Evolutionary conservation across 1,284 basidiomycete species (phyloP), one percentile per base, ranked within the genome.

Genomic region (Neonothopanus nambi): DNA sequence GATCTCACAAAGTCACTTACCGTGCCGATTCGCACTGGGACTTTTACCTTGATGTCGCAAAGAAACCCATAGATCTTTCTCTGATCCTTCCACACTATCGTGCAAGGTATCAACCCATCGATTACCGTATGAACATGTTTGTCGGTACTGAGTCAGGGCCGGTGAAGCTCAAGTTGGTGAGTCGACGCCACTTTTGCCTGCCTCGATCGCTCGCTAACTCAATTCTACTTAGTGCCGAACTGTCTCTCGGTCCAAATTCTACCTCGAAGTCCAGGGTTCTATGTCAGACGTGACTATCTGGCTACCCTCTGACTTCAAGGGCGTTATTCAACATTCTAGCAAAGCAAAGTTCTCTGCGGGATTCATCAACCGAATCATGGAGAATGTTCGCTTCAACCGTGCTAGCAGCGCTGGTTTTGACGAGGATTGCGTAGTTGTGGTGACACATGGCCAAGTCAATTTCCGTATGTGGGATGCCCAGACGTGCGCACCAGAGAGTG

Each of bases 381-480:
- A 68, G 47, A 83, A 86, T 61, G 81, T 79, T 48, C 75, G 73
- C 42, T 65, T 89, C 52, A 82, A 83, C 59, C 77, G 79, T 48
- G 64, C 70, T 20, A 69, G 69, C 51, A 66, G 65, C 47, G 77
- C 78, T 26, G 67, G 67, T 21, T 62, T 66, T 57, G 66, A 69
- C 26, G 71, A 74, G 52, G 88, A 90, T 62, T 78, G 83, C 60
- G 80, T 89, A 40, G 68, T 82, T 41, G 75, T 90, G 3, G 69
- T 71, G 44, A 86, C 86, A 20, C 61, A 63, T 13, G 87, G 87
- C 8, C 69, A 66, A 35, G 76, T 90, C 51, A 79, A 75, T 3
- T 86, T 90, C 67, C 81, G 83, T 28, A 89, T 89, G 86, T 90
- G 88, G 88, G 85, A 90, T 63, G 77, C 86, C 54, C 75, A 78